A percentile compares a stretch with the other conserved stretches of the same genome.
phyloP scores from a whole-genome alignment of 345 rosid species.

The Sonneratia alba region DNA sequence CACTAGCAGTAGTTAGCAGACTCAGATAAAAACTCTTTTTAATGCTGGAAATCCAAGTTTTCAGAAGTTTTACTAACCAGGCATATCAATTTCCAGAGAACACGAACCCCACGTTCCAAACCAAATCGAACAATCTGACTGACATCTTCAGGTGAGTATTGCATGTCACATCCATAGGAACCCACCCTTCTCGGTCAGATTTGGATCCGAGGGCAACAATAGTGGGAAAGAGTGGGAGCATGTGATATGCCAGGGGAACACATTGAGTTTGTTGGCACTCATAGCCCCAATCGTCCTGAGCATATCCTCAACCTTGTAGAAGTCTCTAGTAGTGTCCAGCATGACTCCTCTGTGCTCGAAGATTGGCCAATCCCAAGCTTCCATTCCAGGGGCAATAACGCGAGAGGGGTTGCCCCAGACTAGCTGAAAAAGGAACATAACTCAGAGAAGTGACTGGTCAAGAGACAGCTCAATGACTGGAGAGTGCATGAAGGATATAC shows the following conservation, averaged over 20 bases:
- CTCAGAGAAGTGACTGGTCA: too few relatives aligned
- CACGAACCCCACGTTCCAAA: conserved; percentile 68
- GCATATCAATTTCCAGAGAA: conserved; percentile 80
- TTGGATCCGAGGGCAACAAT: conserved; percentile 65
- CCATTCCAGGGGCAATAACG: conserved; percentile 36
- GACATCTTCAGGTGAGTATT: conserved; percentile 51
- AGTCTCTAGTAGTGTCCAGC: conserved; percentile 81
- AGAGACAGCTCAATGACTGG: too few relatives aligned
- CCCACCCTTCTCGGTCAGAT: conserved; percentile 68
- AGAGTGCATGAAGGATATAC: background rate
- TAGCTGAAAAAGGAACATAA: conserved; percentile 8
- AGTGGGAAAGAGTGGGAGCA: conserved; percentile 83
- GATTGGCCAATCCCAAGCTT: conserved; percentile 46
- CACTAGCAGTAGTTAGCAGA: background rate
- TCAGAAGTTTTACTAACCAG: conserved; percentile 39
- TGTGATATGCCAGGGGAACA: conserved; percentile 85
- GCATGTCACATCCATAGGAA: conserved; percentile 53
- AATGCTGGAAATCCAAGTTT: background rate
- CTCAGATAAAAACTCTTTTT: background rate
- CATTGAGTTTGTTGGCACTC: conserved; percentile 77
- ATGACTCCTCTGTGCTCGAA: conserved; percentile 58
- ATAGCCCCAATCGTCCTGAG: conserved; percentile 53
- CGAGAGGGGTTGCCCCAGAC: conserved; percentile 52
- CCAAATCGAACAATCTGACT: conserved; percentile 47
- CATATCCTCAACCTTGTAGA: conserved; percentile 54